Percentiles rank a stretch among this genome's conserved stretches.
These are phyloP conservation scores for Talaromyces sp. DNA, from an alignment of 2,329 filamentous ascomycete genomes.

Conservation along the genomic window DNA sequence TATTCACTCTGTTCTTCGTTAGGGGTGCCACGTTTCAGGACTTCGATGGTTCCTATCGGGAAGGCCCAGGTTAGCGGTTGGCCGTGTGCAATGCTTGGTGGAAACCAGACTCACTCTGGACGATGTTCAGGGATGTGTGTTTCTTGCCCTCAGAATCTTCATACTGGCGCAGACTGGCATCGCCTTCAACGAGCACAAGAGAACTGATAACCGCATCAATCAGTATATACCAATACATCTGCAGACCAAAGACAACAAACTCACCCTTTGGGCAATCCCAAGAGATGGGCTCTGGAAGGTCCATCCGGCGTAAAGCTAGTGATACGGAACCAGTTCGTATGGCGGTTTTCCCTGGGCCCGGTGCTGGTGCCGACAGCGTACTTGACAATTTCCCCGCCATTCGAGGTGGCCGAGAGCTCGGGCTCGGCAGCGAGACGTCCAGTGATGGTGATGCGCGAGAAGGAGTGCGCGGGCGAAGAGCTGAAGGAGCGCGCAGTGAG, in stretches of 20 bases:
- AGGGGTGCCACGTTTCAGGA: slow-evolving; percentile 26
- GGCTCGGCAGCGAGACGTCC: slow-evolving; percentile 77
- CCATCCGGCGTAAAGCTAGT: slow-evolving; percentile 64
- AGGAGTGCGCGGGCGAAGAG: slow-evolving; percentile 52
- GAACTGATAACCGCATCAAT: slow-evolving; percentile 48
- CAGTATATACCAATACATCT: background rate
- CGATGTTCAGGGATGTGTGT: slow-evolving; percentile 57
- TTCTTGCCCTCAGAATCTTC: slow-evolving; percentile 66
- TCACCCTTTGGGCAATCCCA: slow-evolving; percentile 77
- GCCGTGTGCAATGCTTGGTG: background rate
- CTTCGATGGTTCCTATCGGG: slow-evolving; percentile 24
- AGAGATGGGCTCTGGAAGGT: slow-evolving; percentile 64
- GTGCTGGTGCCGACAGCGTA: slow-evolving; percentile 68
- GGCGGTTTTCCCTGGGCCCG: slow-evolving; percentile 63
- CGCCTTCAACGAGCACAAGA: slow-evolving; percentile 76
- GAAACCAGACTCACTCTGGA: slow-evolving; percentile 62
- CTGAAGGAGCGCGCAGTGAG: slow-evolving; percentile 62
- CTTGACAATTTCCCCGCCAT: slow-evolving; percentile 66
- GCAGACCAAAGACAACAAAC: slow-evolving; percentile 30
- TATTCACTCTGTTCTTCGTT: background rate
- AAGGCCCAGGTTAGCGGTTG: background rate
- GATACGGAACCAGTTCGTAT: slow-evolving; percentile 81
- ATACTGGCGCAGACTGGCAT: slow-evolving; percentile 63
- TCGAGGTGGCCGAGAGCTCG: slow-evolving; percentile 65
- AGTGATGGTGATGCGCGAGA: slow-evolving; percentile 80